Evolutionary conservation across 2,329 filamentous ascomycete genomes (phyloP), one percentile per base, ranked within the genome.

Genomic region (Aspergillus udagawae): DNA sequence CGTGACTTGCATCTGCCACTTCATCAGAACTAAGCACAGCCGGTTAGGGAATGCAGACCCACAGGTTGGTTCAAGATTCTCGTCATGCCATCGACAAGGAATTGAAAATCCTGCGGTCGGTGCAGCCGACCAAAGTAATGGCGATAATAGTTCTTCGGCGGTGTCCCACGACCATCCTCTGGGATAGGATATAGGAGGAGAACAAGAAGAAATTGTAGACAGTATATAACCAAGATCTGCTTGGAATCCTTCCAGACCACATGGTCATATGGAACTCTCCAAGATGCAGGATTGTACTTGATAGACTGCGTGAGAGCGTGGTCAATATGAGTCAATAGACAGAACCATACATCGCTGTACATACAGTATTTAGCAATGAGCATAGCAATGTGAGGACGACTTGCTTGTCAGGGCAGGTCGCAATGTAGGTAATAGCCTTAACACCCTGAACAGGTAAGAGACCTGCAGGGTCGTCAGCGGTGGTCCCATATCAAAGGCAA

Each of bases 61-160:
- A 84, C 80, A 25, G 93, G 93, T 65, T 97, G 93, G 65, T 95
- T 94, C 52, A 99, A 79, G 50, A 97, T 90, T 65, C 92, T 86
- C 0, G 88, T 92, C 88, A 97, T 96, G 51, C 92, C 92, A 70
- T 97, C 92, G 10, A 95, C 90, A 25, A 97, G 86, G 71, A 99
- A 99, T 72, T 99, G 94, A 68, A 99, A 97, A 72, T 99, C 94
- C 72, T 97, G 92, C 1, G 93, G 90, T 49, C 94, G 86, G 75
- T 97, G 94, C 49, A 99, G 76, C 41, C 93, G 86, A 29, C 94
- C 91, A 29, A 96, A 84, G 64, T 95, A 97, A 73, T 97, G 91
- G 17, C 94, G 89, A 72, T 95, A 97, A 69, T 87, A 93, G 73
- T 99, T 99, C 78, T 95, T 96, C 5, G 88, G 85, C 0, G 86